These are phyloP conservation scores for Durotheca rogersii DNA, from an alignment of 495 filamentous ascomycete species.

Conservation along the genomic window DNA sequence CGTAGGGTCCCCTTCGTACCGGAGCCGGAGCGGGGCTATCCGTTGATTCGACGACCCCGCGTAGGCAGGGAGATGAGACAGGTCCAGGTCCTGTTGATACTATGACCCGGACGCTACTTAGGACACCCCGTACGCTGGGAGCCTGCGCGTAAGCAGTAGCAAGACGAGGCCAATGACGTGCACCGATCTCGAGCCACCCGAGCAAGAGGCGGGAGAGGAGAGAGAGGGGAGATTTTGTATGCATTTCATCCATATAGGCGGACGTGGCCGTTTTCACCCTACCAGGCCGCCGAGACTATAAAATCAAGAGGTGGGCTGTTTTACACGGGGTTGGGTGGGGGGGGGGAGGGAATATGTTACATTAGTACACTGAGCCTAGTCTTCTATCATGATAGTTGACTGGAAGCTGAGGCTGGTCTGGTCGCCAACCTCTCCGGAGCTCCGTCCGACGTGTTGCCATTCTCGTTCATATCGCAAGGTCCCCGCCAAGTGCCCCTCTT, in stretches of 20 bases:
- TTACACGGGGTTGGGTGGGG: no score
- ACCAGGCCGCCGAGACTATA: background rate
- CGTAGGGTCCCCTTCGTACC: no score
- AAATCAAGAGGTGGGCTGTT: constrained; percentile 5
- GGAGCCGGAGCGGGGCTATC: no score
- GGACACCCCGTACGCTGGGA: no score
- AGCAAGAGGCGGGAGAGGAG: constrained; percentile 1
- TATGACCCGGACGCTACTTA: no score
- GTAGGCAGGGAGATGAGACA: no score
- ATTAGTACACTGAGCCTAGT: constrained; percentile 25
- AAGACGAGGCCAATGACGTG: no score
- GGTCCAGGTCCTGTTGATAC: no score
- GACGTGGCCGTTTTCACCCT: constrained; percentile 4
- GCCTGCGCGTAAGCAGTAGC: no score
- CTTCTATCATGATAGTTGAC: constrained; percentile 3
- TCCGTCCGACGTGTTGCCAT: constrained; percentile 1
- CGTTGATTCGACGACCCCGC: no score
- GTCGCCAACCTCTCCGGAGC: background rate
- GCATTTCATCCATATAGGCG: constrained; percentile 7
- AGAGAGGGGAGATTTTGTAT: constrained; percentile 19
- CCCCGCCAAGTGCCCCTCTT: no score
- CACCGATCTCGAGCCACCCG: no score
- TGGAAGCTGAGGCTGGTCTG: constrained; percentile 3
- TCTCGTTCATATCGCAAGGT: background rate
- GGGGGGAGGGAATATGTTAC: constrained; percentile 12